Evolutionary conservation across 805 yeast species (phyloP), one percentile per base, ranked within the genome.

Genomic region (Nakazawaea pomicola): DNA sequence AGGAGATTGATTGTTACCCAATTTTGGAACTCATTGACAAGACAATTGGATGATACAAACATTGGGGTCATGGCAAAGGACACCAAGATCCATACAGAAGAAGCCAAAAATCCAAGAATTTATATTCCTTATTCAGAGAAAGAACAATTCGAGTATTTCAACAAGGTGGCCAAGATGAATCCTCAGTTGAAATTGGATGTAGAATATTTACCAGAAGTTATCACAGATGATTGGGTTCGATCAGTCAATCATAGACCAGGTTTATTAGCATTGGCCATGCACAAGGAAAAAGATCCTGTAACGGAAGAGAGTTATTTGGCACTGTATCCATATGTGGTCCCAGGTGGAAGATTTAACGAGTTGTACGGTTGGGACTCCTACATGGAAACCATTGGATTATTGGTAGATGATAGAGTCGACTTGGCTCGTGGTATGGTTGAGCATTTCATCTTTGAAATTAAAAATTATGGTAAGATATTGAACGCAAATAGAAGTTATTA

Each of bases 361-460:
- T 73, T 89, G 44, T 91, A 93, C 55, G 99, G 98, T 12, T 91
- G 99, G 99, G 99, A 91, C 60, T 88, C 96, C 2, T 91, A 93
- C 56, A 85, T 93, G 83, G 89, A 83, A 56, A 76, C 93, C 0
- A 61, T 89, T 18, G 99, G 98, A 1, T 68, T 93, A 31, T 58
- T 93, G 19, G 72, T 75, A 20, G 83, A 84, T 54, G 75, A 72
- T 30, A 70, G 78, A 38, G 60, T 78, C 14, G 84, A 80, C 30
- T 69, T 90, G 25, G 91, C 96, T 7, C 70, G 80, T 50, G 95
- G 95, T 0, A 87, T 91, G 91, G 86, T 90, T 10, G 90, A 83
- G 57, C 90, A 91, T 61, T 90, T 89, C 57, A 81, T 88, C 41
- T 93, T 82, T 61, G 96, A 93, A 57, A 90, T 91, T 52, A 68